Evolutionary conservation across 2,329 filamentous ascomycete genomes (phyloP).

Genomic region (Microcyclospora pomicola): DNA sequence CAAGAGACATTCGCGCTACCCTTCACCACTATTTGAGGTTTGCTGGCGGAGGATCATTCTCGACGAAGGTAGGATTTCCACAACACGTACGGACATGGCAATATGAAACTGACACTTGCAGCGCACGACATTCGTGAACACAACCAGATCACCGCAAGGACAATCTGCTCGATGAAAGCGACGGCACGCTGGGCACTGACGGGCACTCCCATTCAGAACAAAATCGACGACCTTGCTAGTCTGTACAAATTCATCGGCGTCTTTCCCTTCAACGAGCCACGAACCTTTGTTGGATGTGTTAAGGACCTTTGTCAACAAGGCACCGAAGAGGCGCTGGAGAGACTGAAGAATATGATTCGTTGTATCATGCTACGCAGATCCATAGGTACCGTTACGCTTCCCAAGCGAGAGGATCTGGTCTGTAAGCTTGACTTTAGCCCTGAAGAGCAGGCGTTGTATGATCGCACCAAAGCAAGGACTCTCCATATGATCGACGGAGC

Average conservation of each 20-base stretch:
- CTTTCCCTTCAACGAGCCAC: conserved; percentile 67
- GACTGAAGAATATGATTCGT: conserved; percentile 77
- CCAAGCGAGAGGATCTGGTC: conserved; percentile 57
- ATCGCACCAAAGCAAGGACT: too few relatives aligned
- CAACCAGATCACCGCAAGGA: conserved; percentile 46
- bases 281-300: conserved; percentile 65
- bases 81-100: too few relatives aligned
- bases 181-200: conserved; percentile 92
- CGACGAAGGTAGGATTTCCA: conserved; percentile 52
- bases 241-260: conserved; percentile 75
- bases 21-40: conserved; percentile 33
- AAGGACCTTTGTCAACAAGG: conserved; percentile 75
- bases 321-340: conserved; percentile 69
- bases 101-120: conserved; percentile 37
- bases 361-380: conserved; percentile 81
- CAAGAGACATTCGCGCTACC: conserved; percentile 26
- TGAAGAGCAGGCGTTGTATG: conserved; percentile 62
- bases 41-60: conserved; percentile 87
- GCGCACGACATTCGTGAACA: conserved; percentile 66
- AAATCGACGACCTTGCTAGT: conserved; percentile 76
- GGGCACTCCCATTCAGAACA: conserved; percentile 89
- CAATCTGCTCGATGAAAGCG: conserved; percentile 58
- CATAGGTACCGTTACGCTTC: conserved; percentile 81
- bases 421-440: conserved; percentile 61
- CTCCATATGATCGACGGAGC: too few relatives aligned